Evolutionary conservation across 192 early-diverging fungal genomes (phyloP).

Genomic region (Coemansia nantahalensis): DNA sequence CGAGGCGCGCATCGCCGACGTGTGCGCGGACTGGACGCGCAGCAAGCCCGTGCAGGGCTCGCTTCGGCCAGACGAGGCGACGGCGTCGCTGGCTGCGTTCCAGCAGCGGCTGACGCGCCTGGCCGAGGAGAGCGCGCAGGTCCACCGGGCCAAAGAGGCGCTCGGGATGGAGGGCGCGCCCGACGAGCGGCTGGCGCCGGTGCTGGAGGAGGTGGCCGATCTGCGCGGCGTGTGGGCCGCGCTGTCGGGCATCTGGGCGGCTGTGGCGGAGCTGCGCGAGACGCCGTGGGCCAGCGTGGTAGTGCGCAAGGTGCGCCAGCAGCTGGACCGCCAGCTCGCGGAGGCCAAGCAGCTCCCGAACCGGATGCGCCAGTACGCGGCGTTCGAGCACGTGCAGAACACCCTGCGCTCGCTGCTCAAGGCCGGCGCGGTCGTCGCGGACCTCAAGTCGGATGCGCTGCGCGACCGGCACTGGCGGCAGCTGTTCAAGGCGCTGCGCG

Average conservation of each 20-base stretch:
- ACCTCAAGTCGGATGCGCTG: constrained; percentile 95
- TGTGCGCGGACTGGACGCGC: constrained; percentile 90
- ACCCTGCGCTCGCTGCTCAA: constrained; percentile 75
- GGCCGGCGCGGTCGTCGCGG: constrained; percentile 75
- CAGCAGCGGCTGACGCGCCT: constrained; percentile 77
- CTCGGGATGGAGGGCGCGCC: constrained; percentile 75
- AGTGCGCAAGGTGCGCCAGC: constrained; percentile 86
- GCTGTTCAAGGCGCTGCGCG: constrained; percentile 78
- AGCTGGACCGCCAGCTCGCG: constrained; percentile 76
- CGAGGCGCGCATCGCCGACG: constrained; percentile 77
- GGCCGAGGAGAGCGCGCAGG: constrained; percentile 82
- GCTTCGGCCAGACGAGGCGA: constrained; percentile 81
- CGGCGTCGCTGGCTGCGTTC: constrained; percentile 77
- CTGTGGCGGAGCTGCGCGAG: constrained; percentile 82
- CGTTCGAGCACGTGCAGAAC: constrained; percentile 92
- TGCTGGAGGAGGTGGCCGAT: constrained; percentile 89
- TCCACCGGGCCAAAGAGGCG: constrained; percentile 90
- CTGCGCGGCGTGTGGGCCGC: constrained; percentile 91
- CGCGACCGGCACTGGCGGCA: constrained; percentile 97
- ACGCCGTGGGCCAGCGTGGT: constrained; percentile 81
- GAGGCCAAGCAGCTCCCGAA: constrained; percentile 92
- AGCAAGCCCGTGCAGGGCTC: constrained; percentile 94
- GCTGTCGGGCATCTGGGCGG: constrained; percentile 78
- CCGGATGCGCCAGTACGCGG: constrained; percentile 95
- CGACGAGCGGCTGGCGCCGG: constrained; percentile 73